Evolutionary conservation across 2,329 filamentous ascomycete species (phyloP), one percentile per base, ranked within the genome.

Genomic region (Mycocentrospora acerina): DNA sequence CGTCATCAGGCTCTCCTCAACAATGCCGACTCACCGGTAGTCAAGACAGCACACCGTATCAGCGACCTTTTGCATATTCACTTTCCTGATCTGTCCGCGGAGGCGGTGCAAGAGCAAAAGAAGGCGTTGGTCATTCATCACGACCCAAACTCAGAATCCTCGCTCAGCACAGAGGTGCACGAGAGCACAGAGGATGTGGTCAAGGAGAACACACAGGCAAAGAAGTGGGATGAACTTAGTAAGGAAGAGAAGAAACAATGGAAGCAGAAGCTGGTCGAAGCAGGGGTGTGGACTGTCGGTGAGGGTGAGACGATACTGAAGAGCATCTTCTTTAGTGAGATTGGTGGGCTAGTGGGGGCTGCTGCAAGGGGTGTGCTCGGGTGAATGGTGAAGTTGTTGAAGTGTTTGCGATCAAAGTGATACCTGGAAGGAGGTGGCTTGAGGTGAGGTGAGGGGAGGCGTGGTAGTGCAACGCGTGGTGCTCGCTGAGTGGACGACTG

Each of bases 231-330:
- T 40, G 80, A 90, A 42, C 68, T 95, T 29, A 72, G 73, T 5
- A 71, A 76, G 10, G 68, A 78, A 37, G 80, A 90, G 64, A 79
- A 80, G 62, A 69, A 73, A 35, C 70, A 73, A 13, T 94, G 89
- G 89, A 88, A 82, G 69, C 67, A 78, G 51, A 79, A 77, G 59
- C 74, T 94, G 24, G 73, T 74, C 38, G 75, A 83, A 37, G 83
- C 86, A 0, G 88, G 88, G 0, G 80, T 89, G 48, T 94, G 88
- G 88, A 79, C 80, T n/a, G 82, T 84, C 60, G 76, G 80, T 25
- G 86, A 91, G 74, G 86, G 87, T 3, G 88, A 91, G 71, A 76
- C 74, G 8, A 79, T 93, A 19, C 78, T 94, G 52, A 82, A 83
- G 67, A 86, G 87, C 3, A 79, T 94, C 22, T 71, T 94, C 46